Percentiles rank a stretch among this genome's conserved stretches.
Evolutionary conservation across 257 asterid genomes (phyloP).

Genomic region (Nicotiana noctiflora): DNA sequence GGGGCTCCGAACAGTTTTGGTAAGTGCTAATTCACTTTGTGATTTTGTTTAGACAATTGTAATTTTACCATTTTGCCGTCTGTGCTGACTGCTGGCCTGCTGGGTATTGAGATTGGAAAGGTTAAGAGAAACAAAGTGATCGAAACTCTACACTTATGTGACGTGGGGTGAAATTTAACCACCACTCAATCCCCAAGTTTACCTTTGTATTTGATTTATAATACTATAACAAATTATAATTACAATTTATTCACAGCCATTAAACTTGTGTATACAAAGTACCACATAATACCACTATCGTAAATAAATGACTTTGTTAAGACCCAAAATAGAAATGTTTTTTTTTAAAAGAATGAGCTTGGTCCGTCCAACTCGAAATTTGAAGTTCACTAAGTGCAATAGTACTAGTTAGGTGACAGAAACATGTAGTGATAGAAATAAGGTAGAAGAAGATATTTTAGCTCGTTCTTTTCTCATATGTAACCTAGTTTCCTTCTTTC

Average conservation of each 20-base stretch:
- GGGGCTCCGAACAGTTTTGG: conserved; percentile 76
- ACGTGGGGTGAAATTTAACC: neutral
- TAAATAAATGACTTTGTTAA: neutral
- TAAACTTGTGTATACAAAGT: neutral
- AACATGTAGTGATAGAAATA: neutral
- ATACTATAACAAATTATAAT: too few relatives aligned
- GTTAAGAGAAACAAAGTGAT: too few relatives aligned
- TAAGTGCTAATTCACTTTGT: conserved; percentile 17
- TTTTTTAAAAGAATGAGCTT: neutral
- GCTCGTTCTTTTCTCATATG: neutral
- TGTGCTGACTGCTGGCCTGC: too few relatives aligned
- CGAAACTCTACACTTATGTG: too few relatives aligned
- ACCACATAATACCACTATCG: too few relatives aligned
- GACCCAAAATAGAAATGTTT: neutral
- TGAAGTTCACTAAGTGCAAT: neutral
- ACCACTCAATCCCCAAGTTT: neutral
- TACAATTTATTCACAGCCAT: neutral
- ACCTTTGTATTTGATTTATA: neutral
- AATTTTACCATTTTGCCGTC: neutral
- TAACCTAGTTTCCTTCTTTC: neutral
- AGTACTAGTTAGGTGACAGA: neutral
- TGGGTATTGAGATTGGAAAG: too few relatives aligned
- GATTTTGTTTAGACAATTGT: neutral
- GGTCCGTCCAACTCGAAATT: neutral
- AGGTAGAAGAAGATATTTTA: neutral